Evolutionary conservation across 257 asterid species (phyloP), one percentile per base, ranked within the genome.

Genomic region (Gardenia jasminoides): DNA sequence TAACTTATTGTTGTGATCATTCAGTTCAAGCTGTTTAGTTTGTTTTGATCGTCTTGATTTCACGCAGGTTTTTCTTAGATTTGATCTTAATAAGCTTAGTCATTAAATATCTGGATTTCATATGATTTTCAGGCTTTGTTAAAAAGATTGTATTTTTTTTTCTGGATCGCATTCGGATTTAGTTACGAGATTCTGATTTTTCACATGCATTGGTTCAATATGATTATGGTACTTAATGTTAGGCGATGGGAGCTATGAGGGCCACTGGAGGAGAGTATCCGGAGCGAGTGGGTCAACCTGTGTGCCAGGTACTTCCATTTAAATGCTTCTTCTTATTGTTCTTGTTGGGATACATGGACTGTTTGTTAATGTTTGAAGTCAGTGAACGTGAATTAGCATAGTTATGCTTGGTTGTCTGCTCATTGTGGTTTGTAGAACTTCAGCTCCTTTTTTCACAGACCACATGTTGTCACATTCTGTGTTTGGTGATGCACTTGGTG

Each of bases 181-280:
- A 39, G 33, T 33, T 67, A 56, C 28, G 76, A 71, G 66, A 16
- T 75, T 65, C 44, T 56, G 16, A 46, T 46, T 70, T 67, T 88
- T 80, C 41, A 74, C 85, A 72, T 83, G 87, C 81, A 80, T 80
- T 84, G 75, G 46, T 69, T 81, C 30, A 74, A 67, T 75, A 68
- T 48, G 64, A 71, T 48, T 58, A 80, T 72, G 79, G 58, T 76
- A 48, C 76, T 76, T 78, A 80, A 79, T 73, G 74, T 46, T 77
- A 93, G 97, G 92, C 91, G 69, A 81, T 88, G 88, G 91, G 96
- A 85, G 88, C 89, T 80, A 85, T 90, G 82, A 83, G 95, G 85
- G 87, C 89, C 28, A 80, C 85, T 48, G 94, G 92, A 75, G 92
- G 90, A 24, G 95, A 92, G 76, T 89, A 89, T 80, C 97, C 98